These are phyloP conservation scores for Suillus americanus DNA, from an alignment of 768 basidiomycete species.

Conservation along the genomic window DNA sequence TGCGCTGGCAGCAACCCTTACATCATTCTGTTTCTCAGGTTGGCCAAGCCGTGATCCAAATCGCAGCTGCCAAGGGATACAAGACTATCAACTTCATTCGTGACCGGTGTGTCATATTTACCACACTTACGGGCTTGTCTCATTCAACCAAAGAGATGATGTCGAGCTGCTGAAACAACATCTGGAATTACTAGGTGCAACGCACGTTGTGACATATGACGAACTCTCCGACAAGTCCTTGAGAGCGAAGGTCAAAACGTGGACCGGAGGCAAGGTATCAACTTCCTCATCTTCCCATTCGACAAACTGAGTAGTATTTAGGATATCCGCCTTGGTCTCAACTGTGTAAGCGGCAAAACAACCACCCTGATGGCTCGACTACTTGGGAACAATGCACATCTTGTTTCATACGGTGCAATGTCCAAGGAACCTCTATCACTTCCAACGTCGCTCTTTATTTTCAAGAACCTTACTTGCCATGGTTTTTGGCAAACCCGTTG, in stretches of 20 bases:
- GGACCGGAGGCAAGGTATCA: slow-evolving; percentile 62
- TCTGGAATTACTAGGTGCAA: slow-evolving; percentile 65
- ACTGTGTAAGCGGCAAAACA: slow-evolving; percentile 64
- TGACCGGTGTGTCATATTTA: slow-evolving; percentile 47
- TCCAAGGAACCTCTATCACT: slow-evolving; percentile 77
- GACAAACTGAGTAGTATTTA: slow-evolving; percentile 18
- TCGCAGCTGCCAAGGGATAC: slow-evolving; percentile 68
- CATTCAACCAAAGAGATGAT: slow-evolving; percentile 42
- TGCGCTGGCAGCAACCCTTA: slow-evolving; percentile 1
- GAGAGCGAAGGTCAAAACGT: slow-evolving; percentile 54
- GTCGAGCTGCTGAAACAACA: slow-evolving; percentile 48
- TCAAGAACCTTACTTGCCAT: slow-evolving; percentile 73
- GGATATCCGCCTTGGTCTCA: slow-evolving; percentile 49
- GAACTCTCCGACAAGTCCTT: slow-evolving; percentile 61
- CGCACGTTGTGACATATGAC: slow-evolving; percentile 76
- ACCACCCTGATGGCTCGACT: slow-evolving; percentile 70
- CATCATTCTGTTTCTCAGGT: slow-evolving; percentile 42
- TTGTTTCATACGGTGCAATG: slow-evolving; percentile 92
- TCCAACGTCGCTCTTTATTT: slow-evolving; percentile 80
- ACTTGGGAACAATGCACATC: slow-evolving; percentile 64
- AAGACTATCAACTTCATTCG: slow-evolving; percentile 85
- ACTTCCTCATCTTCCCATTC: slow-evolving; percentile 2
- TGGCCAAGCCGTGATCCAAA: slow-evolving; percentile 84
- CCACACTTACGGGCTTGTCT: slow-evolving; percentile 2
- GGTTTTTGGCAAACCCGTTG: slow-evolving; percentile 82